Evolutionary conservation across 169 alveolate genomes (phyloP).

Genomic region (Plasmodium falciparum): DNA sequence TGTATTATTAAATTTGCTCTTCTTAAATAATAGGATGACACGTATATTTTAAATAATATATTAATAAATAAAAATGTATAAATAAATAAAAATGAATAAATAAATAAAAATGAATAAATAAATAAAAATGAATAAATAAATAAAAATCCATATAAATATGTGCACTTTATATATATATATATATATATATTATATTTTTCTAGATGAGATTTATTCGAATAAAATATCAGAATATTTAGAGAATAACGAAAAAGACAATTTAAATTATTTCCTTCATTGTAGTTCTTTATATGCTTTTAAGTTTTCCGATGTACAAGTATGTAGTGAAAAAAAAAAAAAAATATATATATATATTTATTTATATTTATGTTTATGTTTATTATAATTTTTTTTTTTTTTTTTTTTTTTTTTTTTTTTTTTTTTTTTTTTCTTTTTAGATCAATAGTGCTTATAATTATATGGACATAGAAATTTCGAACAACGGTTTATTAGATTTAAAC

Average conservation of each 20-base stretch:
- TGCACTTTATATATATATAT: not conserved
- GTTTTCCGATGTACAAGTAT: slow-evolving; percentile 64
- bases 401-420: slow-evolving; percentile 3
- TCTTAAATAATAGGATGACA: slow-evolving; percentile 25
- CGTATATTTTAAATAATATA: slow-evolving; percentile 8
- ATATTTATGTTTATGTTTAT: not conserved
- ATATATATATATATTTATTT: too few relatives aligned
- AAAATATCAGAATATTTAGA: slow-evolving; percentile 27
- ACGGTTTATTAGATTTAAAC: slow-evolving; percentile 46
- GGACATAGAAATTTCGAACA: slow-evolving; percentile 53
- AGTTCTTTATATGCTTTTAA: slow-evolving; percentile 32
- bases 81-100: not conserved
- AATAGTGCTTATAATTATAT: slow-evolving; percentile 50
- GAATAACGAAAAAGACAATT: slow-evolving; percentile 26
- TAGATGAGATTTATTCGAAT: slow-evolving; percentile 26
- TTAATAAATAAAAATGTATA: too few relatives aligned
- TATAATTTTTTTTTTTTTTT: not conserved
- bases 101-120: not conserved
- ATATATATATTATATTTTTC: slow-evolving; percentile 6
- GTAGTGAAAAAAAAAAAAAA: too few relatives aligned
- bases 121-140: not conserved
- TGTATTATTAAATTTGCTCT: slow-evolving; percentile 49
- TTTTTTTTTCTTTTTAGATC: slow-evolving; percentile 21
- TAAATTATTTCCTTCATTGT: slow-evolving; percentile 40
- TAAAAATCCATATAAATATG: not conserved